phyloP scores from a whole-genome alignment of 345 rosid species.

The Citropsis articulata region DNA sequence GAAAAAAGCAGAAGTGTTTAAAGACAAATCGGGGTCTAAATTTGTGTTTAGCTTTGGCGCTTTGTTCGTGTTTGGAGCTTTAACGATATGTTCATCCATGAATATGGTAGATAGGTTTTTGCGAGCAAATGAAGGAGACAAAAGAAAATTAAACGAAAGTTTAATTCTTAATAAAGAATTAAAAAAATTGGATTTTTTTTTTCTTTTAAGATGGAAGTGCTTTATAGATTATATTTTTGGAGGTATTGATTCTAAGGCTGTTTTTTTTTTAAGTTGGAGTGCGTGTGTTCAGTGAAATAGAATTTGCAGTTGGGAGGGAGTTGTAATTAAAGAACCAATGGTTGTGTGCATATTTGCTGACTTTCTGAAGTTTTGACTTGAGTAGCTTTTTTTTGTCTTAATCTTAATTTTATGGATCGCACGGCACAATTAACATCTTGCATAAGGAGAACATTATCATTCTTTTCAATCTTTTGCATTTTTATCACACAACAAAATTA shows the following conservation, averaged over 20 bases:
- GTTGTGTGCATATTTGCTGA: not conserved
- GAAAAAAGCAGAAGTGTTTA: constrained; percentile 10
- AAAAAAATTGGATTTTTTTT: not conserved
- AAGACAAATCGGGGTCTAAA: constrained; percentile 1
- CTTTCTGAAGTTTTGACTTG: not conserved
- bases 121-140: not conserved
- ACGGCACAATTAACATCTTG: not conserved
- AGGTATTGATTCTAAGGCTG: not conserved
- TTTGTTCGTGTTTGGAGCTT: constrained; percentile 2
- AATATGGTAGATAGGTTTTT: too few relatives aligned
- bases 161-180: not conserved
- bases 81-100: constrained; percentile 2
- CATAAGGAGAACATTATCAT: not conserved
- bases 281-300: not conserved
- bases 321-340: not conserved
- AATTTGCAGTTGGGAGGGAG: not conserved
- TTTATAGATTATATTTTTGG: not conserved
- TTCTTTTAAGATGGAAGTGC: not conserved
- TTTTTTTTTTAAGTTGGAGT: not conserved
- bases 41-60: not conserved
- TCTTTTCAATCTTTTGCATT: too few relatives aligned
- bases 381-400: not conserved
- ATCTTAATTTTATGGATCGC: too few relatives aligned
- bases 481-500: not conserved
- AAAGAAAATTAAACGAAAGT: not conserved